phyloP scores from a whole-genome alignment of 768 basidiomycete species.

The Lentinula guzmanii region DNA sequence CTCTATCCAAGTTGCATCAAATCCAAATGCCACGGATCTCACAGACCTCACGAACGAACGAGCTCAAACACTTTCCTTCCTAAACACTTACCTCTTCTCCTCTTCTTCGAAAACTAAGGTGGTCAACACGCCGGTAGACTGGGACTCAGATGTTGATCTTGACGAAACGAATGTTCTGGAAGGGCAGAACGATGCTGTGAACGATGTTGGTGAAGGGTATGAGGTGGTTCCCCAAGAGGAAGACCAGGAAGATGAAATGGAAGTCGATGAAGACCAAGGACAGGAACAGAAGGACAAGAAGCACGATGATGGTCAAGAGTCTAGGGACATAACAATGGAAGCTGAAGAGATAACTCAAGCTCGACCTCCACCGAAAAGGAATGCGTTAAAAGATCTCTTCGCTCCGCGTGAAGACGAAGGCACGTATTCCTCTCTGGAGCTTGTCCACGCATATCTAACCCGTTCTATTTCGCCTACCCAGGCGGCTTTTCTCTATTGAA shows the following conservation, averaged over 20 bases:
- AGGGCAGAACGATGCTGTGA: background rate
- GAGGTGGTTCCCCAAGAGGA: constrained; percentile 5
- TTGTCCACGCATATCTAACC: background rate
- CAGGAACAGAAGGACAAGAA: background rate
- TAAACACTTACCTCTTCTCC: constrained; percentile 45
- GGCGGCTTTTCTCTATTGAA: constrained; percentile 72
- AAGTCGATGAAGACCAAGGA: background rate
- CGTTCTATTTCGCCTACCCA: constrained; percentile 16
- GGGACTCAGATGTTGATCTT: constrained; percentile 9
- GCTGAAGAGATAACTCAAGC: background rate
- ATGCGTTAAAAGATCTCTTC: constrained; percentile 67
- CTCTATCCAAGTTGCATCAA: background rate
- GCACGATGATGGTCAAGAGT: background rate
- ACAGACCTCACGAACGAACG: constrained; percentile 39
- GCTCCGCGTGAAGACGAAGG: constrained; percentile 64
- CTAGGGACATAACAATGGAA: background rate
- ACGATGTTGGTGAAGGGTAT: constrained; percentile 7
- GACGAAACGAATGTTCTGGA: constrained; percentile 1
- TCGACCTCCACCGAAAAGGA: constrained; percentile 6
- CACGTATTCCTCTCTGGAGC: constrained; percentile 18
- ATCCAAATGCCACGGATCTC: constrained; percentile 3
- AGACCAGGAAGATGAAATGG: background rate
- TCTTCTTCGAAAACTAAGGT: background rate
- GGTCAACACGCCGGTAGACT: background rate
- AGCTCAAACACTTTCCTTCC: constrained; percentile 36